Base-by-base conservation (phyloP, 1,284 basidiomycete genomes). In the Melampsora abietis-canadensis region DNA sequence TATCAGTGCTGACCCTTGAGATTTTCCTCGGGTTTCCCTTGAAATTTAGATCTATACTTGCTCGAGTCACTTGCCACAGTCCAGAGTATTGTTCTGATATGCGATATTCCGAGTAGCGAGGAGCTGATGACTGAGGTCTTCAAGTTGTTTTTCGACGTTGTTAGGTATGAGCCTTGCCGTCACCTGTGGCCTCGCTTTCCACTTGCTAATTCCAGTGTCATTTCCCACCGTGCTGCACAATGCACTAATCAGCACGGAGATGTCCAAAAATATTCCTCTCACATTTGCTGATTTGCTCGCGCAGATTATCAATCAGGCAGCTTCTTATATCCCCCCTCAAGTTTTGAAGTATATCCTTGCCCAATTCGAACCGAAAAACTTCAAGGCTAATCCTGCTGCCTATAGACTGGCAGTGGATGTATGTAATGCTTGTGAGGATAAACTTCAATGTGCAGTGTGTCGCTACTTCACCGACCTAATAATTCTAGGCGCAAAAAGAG, bases 71-170 rank as follows among this genome's bases (percentile, higher is more conserved):
- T 99, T 17, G 92, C 93, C 5, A 92, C 89, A 44, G 94, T 97
- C 80, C 97, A 98, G 86, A 92, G 90, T 78, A 89, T 97, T 37
- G 92, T 94, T 2, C 87, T 98, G 76, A 88, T 98, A 12, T 93
- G 92, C 82, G 94, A 98, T 82, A 86, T 97, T 5, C 90, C 90
- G 0, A 88, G 88, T 37, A 88, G 89, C 10, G 94, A 98, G 72
- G 91, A 93, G 72, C 86, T 97, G 77, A 89, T 96, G 84, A 83
- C 84, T 65, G 88, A 90, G 40, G 88, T 93, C 78, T 97, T 98
- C 82, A 87, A 87, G 76, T 88, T 88, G 79, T 88, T 94, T 79
- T 92, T 96, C 77, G 86, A 85, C 12, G 85, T 95, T 59, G 88
- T 94, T 46, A 85, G 89, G 83, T 85, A 69, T 79, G 83, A 78